Evolutionary conservation across 345 rosid species (phyloP), one percentile per base, ranked within the genome.

Genomic region (Salix caprea): DNA sequence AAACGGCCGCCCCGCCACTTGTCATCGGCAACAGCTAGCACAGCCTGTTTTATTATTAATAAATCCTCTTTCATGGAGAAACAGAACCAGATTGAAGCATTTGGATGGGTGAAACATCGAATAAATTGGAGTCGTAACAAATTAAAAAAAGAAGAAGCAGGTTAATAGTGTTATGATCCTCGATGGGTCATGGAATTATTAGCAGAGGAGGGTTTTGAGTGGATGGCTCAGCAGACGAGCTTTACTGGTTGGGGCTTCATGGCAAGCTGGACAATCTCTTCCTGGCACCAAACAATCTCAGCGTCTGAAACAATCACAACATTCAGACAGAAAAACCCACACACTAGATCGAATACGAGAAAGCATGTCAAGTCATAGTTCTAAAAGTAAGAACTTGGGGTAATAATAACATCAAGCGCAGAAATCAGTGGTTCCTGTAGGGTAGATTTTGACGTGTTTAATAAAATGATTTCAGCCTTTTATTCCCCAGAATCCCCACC

Each of bases 271-370:
- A 90, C 85, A 5, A 91, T 84, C 80, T 90, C 94, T 80, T 90
- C 96, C 84, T 91, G 97, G 86, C 91, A 88, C 97, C 97, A 89
- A 42, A 89, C 89, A 0, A 91, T 80, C 89, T 87, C 92, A 1
- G 94, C 89, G 73, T 89, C 94, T 84, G 50, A 24, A 36, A 71
- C 34, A 68, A 54, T 54, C 24, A 54, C 74, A 13, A 15, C 39
- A 69, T 4, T 34, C 36, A 34, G 36, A 34, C 36, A 34, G 36
- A 16, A 18, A 2, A 19, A 26, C 2, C 0, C 44, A 9, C 28
- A 15, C 39, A 32, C 65, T 50, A 66, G 36, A 10, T 4, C 7
- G 6, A 39, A 8, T 50, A 19, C n/a, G 9, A 18, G 60, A 52
- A 52, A 1, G 7, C 10, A 39, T 39, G 44, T 39, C 44, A 54